Evolutionary conservation across 1,139 yeast genomes (phyloP), one percentile per base, ranked within the genome.

Genomic region (Taiozyma sp.): DNA sequence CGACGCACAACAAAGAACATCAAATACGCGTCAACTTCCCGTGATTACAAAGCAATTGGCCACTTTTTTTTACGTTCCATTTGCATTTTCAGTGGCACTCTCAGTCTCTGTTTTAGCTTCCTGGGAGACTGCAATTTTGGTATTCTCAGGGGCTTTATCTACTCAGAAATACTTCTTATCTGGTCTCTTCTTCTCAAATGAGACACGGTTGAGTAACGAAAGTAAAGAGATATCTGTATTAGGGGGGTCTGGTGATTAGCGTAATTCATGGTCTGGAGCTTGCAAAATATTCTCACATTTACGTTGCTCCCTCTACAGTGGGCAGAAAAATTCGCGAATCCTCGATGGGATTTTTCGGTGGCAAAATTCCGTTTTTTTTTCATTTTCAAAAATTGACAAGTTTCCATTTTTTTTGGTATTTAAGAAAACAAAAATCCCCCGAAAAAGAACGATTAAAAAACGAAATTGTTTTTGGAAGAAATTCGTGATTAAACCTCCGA

Each of bases 361-460:
- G 45, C 50, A 24, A 44, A 43, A 39, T 38, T 38, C 19, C 24
- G 41, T 16, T 24, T 38, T 36, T 19, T 24, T 24, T 58, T 58
- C 55, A 58, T 30, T 24, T 58, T 58, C 55, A 58, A 52, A 53
- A 52, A 51, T 19, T 19, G 19, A 19, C 19, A 19, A 19, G 2
- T 51, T 58, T 55, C 61, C 51, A 42, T 47, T 49, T 53, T 52
- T 28, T 45, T 45, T 39, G 40, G 13, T 44, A 46, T 34, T 38
- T 38, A 49, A 44, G 36, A 48, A 47, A 47, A 36, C 46, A 47
- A 48, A 47, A 44, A 38, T 28, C 14, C 28, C 32, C 36, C 30
- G 41, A 38, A 36, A n/a, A 43, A 44, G 34, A 19, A 12, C 24
- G 45, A 48, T 10, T 16, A 19, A 38, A 38, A 38, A 19, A 14